Conservation (phyloP, 2,329 filamentous ascomycete species). For the Colletotrichum chlorophyti region DNA sequence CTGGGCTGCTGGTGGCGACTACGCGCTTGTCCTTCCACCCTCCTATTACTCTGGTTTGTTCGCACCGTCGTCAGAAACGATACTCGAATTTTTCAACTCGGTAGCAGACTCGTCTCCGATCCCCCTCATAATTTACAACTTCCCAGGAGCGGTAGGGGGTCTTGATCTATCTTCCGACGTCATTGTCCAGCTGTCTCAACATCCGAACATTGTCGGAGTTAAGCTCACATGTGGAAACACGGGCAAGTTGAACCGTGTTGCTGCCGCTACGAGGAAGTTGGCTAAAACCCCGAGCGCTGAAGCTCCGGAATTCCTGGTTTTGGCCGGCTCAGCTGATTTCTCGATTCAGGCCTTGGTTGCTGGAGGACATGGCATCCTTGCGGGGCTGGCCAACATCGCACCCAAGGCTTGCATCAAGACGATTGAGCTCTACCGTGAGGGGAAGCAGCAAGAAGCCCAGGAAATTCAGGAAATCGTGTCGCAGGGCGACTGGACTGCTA, state of each 20-base stretch:
- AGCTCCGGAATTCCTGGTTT: constrained; percentile 66
- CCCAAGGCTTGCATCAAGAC: constrained; percentile 70
- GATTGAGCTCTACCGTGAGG: constrained; percentile 64
- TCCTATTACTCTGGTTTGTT: constrained; percentile 77
- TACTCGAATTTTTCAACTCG: constrained; percentile 70
- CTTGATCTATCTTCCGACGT: constrained; percentile 70
- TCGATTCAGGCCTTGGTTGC: constrained; percentile 71
- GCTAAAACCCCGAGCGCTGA: constrained; percentile 39
- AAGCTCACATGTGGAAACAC: constrained; percentile 77
- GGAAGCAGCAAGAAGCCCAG: constrained; percentile 65
- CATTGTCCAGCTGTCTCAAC: constrained; percentile 64
- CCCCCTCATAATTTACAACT: constrained; percentile 75
- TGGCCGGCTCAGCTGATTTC: constrained; percentile 78
- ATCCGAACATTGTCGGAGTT: constrained; percentile 72
- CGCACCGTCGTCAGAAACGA: constrained; percentile 63
- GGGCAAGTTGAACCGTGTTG: constrained; percentile 71
- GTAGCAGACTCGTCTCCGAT: constrained; percentile 70
- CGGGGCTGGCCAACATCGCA: constrained; percentile 74
- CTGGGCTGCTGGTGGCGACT: constrained; percentile 73
- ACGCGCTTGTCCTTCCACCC: constrained; percentile 77
- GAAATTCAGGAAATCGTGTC: constrained; percentile 60
- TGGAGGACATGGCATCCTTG: constrained; percentile 75
- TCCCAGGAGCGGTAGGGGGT: constrained; percentile 68
- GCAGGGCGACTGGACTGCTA: constrained; percentile 75
- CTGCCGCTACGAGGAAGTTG: constrained; percentile 59